Evolutionary conservation across 306 rosid genomes (phyloP).

Genomic region (Prunus campanulata): DNA sequence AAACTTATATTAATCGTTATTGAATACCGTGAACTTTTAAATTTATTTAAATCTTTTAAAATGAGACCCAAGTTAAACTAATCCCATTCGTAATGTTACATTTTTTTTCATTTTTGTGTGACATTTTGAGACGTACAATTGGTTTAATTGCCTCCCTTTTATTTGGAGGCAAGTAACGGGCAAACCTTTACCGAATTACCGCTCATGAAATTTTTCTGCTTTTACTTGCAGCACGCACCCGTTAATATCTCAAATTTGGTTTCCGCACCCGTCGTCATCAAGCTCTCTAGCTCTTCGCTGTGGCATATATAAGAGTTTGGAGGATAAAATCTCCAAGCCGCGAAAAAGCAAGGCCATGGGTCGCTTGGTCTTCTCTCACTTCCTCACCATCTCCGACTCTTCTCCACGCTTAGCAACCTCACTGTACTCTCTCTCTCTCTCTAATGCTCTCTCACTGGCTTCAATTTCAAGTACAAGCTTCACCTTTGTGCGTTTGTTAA

Average conservation of each 20-base stretch:
- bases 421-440: slow-evolving; percentile 32
- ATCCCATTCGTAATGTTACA: too few species aligned
- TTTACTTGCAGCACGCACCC: neutral
- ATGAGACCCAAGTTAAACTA: too few species aligned
- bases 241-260: neutral
- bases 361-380: slow-evolving; percentile 43
- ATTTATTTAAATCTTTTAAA: too few species aligned
- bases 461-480: neutral
- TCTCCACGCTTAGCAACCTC: slow-evolving; percentile 40
- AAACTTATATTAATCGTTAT: too few species aligned
- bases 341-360: slow-evolving; percentile 38
- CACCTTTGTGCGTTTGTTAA: neutral
- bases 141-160: too few species aligned
- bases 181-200: too few species aligned
- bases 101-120: too few species aligned
- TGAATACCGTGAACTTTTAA: too few species aligned
- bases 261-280: neutral
- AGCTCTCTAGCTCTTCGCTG: neutral
- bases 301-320: neutral
- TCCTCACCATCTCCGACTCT: slow-evolving; percentile 42
- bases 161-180: too few species aligned
- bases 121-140: too few species aligned
- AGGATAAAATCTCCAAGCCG: slow-evolving; percentile 5
- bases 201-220: too few species aligned
- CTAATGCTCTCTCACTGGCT: neutral